Percentiles rank a stretch among this genome's conserved stretches.
Evolutionary conservation across 352 stramenopile species (phyloP).

Genomic region (Phytophthora kernoviae): DNA sequence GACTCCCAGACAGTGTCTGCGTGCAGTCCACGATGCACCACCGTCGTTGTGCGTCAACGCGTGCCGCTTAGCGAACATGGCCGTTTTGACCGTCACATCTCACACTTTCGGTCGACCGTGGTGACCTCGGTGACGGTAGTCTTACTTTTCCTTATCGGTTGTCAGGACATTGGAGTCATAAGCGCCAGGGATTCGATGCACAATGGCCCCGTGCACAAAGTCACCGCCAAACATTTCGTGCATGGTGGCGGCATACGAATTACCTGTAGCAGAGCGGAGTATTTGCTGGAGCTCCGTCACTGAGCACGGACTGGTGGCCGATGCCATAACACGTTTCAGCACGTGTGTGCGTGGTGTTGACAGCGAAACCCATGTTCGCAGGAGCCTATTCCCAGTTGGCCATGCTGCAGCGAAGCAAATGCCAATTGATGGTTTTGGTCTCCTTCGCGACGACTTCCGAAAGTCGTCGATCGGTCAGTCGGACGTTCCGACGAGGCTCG

Average conservation of each 20-base stretch:
- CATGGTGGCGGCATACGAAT: constrained; percentile 36
- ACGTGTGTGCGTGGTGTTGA: constrained; percentile 35
- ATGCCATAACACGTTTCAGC: constrained; percentile 28
- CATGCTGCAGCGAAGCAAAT: constrained; percentile 30
- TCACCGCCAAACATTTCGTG: constrained; percentile 31
- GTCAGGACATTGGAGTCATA: neutral
- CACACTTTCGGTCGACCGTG: constrained; percentile 9
- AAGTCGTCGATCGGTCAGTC: constrained; percentile 34
- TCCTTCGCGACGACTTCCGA: constrained; percentile 29
- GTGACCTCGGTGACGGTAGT: constrained; percentile 1
- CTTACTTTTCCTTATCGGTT: neutral
- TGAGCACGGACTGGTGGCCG: constrained; percentile 30
- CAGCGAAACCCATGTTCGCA: constrained; percentile 28
- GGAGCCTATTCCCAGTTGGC: constrained; percentile 31
- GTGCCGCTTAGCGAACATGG: constrained; percentile 24
- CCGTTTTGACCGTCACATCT: constrained; percentile 22
- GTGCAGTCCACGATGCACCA: constrained; percentile 27
- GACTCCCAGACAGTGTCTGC: neutral
- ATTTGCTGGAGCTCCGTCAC: constrained; percentile 36
- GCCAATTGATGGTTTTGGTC: constrained; percentile 37
- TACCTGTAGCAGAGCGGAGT: constrained; percentile 25
- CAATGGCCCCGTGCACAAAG: constrained; percentile 43
- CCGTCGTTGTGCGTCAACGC: constrained; percentile 24
- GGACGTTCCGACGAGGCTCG: constrained; percentile 32
- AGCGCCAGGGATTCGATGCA: constrained; percentile 22